Evolutionary conservation across 2,329 filamentous ascomycete species (phyloP), one percentile per base, ranked within the genome.

Genomic region (Lasiodiplodia sp.): DNA sequence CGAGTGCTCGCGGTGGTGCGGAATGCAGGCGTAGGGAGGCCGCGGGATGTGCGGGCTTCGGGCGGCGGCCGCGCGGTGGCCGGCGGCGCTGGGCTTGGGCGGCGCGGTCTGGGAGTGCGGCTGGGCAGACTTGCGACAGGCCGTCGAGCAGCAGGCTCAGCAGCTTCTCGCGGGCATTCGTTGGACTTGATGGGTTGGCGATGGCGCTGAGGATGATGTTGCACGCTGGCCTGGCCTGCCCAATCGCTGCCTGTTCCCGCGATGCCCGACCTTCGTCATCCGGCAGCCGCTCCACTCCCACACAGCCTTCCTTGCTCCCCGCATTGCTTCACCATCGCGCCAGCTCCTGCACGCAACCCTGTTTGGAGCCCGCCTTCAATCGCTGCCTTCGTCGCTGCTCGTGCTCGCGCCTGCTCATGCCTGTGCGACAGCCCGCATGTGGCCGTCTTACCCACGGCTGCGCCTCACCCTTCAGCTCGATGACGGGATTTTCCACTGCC

Each of bases 81-180:
- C 60, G 60, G 47, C 60, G 23, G 18, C n/a, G 58, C 58, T 63
- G 58, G 58, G 63, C 49, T 47, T 31, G 31, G 47, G 44, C 63
- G 63, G 51, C 52, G 63, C 51, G 51, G 63, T 6, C 51, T 51
- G 63, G 18, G 37, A 38, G 31, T 28, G 75, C 86, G 91, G 70
- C 89, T 89, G 73, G 92, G 37, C 12, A 38, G 81, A 88, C 87
- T 62, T 89, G 90, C 2, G 92, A 89, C 0, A 93, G 93, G 1
- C 82, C 92, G 71, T 84, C 83, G 69, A 94, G 97, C 80, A 40
- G 56, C 37, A 12, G 37, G 56, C 21, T 44, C 57, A 51, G 58
- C 58, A 51, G 60, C 56, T 25, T 44, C 56, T 12, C 4, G 38
- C 10, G 38, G 21, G 28, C 44, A 38, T 34, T 34, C 31, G 31